These are phyloP conservation scores for Scheffersomyces segobiensis DNA, from an alignment of 1,139 yeast species.

Conservation along the genomic window DNA sequence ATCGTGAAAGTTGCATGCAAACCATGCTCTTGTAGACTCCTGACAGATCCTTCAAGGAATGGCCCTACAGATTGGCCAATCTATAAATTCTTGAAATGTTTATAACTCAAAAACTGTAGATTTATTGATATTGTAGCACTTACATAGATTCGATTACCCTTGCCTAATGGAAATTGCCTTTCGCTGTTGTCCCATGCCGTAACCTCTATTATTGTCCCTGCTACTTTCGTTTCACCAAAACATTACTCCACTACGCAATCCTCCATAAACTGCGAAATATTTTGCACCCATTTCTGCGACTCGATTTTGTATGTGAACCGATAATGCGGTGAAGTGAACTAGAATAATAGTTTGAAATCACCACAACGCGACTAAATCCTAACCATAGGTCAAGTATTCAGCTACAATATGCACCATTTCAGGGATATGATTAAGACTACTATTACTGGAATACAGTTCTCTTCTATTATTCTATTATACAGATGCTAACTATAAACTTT, in stretches of 20 bases:
- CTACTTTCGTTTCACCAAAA: not conserved
- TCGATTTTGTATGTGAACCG: not conserved
- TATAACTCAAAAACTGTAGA: too few species aligned
- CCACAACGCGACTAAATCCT: not conserved
- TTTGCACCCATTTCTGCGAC: not conserved
- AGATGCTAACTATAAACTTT: constrained; percentile 18
- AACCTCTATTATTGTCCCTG: not conserved
- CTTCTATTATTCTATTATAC: not conserved
- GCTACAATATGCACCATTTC: too few species aligned
- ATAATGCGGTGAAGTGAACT: too few species aligned
- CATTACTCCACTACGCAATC: not conserved
- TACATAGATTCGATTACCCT: not conserved
- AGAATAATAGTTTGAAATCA: not conserved
- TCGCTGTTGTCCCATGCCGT: not conserved
- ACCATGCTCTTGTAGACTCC: too few species aligned
- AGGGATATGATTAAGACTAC: too few species aligned
- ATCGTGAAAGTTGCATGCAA: too few species aligned
- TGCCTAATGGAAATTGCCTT: not conserved
- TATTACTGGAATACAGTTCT: not conserved
- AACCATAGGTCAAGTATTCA: too few species aligned
- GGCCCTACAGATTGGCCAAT: too few species aligned
- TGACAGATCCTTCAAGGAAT: too few species aligned
- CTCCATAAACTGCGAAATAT: not conserved
- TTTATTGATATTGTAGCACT: too few species aligned
- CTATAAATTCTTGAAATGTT: too few species aligned